A percentile compares a stretch with the other conserved stretches of the same genome.
Evolutionary conservation across 2,329 filamentous ascomycete species (phyloP).

Genomic region (Lasiodiplodia theobromae): DNA sequence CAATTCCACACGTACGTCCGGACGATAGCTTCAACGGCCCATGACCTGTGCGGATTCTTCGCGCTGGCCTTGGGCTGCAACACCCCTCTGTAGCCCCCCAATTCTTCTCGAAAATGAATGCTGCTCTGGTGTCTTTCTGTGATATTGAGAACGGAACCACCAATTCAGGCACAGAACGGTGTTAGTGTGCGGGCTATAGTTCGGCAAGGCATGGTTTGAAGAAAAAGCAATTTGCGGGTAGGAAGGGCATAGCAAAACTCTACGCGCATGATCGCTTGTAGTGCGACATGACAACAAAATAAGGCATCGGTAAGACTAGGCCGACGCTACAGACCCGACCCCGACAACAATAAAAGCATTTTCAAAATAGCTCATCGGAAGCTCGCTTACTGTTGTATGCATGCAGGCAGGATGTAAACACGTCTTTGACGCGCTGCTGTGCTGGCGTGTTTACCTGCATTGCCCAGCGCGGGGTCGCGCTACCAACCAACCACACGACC

Average conservation of each 20-base stretch:
- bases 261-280: not conserved
- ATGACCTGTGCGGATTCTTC: no score
- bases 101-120: not conserved
- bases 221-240: not conserved
- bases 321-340: not conserved
- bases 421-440: conserved; percentile 14
- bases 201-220: not conserved
- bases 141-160: not conserved
- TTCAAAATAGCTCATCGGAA: not conserved
- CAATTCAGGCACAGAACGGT: not conserved
- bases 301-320: not conserved
- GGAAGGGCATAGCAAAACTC: not conserved
- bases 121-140: not conserved
- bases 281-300: conserved; percentile 3
- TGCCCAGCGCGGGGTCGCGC: conserved; percentile 16
- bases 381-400: not conserved
- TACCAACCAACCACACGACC: conserved; percentile 20
- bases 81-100: no score
- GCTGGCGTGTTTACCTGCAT: conserved; percentile 26
- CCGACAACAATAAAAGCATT: not conserved
- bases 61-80: no score
- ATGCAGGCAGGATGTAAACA: conserved; percentile 9
- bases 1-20: no score
- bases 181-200: not conserved
- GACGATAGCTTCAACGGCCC: no score